Evolutionary conservation across 495 filamentous ascomycete genomes (phyloP).

Genomic region (Lentithecium fluviatile): DNA sequence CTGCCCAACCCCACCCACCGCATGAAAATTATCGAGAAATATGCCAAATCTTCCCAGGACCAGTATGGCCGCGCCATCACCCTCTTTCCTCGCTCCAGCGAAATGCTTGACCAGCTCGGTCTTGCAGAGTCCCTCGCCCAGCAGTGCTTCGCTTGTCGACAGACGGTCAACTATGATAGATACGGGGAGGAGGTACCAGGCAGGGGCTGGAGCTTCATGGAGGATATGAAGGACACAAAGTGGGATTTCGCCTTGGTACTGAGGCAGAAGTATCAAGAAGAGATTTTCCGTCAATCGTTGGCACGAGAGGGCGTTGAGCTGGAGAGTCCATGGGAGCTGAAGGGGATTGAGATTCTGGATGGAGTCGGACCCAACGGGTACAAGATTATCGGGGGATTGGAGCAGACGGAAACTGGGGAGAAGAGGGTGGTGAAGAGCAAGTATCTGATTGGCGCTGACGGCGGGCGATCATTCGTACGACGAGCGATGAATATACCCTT

Average conservation of each 20-base stretch:
- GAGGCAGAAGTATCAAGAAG: conserved; percentile 48
- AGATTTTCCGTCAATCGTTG: conserved; percentile 43
- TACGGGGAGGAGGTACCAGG: conserved; percentile 44
- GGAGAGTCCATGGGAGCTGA: conserved; percentile 38
- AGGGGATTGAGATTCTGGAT: conserved; percentile 38
- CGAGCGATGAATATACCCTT: conserved; percentile 46
- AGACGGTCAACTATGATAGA: conserved; percentile 50
- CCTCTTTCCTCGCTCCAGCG: conserved; percentile 48
- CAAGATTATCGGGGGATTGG: conserved; percentile 35
- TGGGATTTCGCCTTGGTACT: conserved; percentile 49
- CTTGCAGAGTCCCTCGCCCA: conserved; percentile 50
- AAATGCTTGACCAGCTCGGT: conserved; percentile 52
- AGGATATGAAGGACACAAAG: conserved; percentile 45
- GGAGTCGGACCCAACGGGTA: conserved; percentile 29
- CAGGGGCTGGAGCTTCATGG: conserved; percentile 43
- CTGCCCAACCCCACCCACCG: conserved; percentile 22
- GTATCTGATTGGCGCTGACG: conserved; percentile 53
- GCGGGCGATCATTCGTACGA: conserved; percentile 49
- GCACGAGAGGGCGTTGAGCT: conserved; percentile 33
- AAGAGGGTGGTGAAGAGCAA: conserved; percentile 40
- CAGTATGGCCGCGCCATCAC: conserved; percentile 49
- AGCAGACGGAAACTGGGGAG: conserved; percentile 31
- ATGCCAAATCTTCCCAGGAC: conserved; percentile 45
- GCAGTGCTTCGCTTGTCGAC: conserved; percentile 52
- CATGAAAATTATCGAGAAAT: conserved; percentile 46